phyloP scores from a whole-genome alignment of 1,284 basidiomycete genomes.

The Bondarzewia mesenterica region DNA sequence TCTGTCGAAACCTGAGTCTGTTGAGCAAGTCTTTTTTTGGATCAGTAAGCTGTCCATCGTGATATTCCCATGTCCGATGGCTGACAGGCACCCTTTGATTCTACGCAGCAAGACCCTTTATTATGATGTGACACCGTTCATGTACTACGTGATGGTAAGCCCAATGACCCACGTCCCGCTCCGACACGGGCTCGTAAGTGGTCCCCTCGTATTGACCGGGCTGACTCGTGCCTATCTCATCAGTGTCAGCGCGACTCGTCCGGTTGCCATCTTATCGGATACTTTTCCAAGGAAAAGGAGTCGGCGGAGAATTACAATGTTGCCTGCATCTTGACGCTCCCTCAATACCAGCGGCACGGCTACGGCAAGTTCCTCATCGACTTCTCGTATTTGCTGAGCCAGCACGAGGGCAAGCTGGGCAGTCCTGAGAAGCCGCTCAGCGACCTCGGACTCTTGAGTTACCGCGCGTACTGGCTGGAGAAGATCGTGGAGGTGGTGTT shows the following conservation, averaged over 20 bases:
- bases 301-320: constrained; percentile 98
- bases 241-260: constrained; percentile 81
- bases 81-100: constrained; percentile 17
- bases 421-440: constrained; percentile 97
- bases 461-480: constrained; percentile 97
- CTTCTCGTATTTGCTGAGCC: constrained; percentile 97
- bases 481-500: constrained; percentile 91
- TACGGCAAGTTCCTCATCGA: constrained; percentile 96
- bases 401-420: constrained; percentile 92
- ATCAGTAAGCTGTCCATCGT: constrained; percentile 55
- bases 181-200: not conserved
- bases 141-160: constrained; percentile 96
- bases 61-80: constrained; percentile 1
- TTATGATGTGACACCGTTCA: constrained; percentile 99
- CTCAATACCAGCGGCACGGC: constrained; percentile 94
- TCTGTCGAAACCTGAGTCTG: constrained; percentile 96
- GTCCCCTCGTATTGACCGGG: not conserved
- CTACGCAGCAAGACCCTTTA: constrained; percentile 86
- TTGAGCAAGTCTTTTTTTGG: constrained; percentile 97
- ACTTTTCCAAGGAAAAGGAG: constrained; percentile 99
- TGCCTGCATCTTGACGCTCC: constrained; percentile 96
- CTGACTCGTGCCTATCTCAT: not conserved
- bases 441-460: constrained; percentile 89
- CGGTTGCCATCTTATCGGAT: constrained; percentile 94
- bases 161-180: not conserved